Base-by-base conservation (phyloP, 805 yeast genomes). In the Geotrichum ghanense region DNA sequence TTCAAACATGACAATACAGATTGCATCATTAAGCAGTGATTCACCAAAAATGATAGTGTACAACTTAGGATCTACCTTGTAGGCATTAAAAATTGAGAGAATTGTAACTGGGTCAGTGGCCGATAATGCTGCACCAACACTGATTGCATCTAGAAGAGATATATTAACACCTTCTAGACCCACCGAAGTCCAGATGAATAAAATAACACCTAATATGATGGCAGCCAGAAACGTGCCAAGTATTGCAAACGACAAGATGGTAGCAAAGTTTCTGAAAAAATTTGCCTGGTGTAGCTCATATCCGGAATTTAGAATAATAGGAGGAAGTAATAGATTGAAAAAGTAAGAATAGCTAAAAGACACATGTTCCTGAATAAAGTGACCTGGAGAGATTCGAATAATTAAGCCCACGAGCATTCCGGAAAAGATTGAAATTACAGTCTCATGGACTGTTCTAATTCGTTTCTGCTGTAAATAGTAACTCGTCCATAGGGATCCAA, bases 81-180 rank as follows among this genome's bases (percentile, higher is more conserved):
- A 92, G 12, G 97, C 92, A 61, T 90, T 92, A 72, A 92, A 92
- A 50, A 92, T 92, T 12, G 97, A 88, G 55, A 92, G 68, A 58
- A 92, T 90, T 1, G 99, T 92, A 24, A 92, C 97, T 0, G 99
- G 99, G 64, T 92, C 99, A 1, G 99, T 92, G 19, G 99, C 99
- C 2, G 95, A 86, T 41, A 92, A 73, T 0, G 98, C 90, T 2
- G 99, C 98, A 21, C 98, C 99, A 16, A 92, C 95, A 0, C 96
- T 90, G 47, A 92, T 71, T 0, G 97, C 96, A 63, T 90, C 97
- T n/a, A 92, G 95, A 66, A 90, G 88, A 45, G 95, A 90, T 47
- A 92, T 78, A 51, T 79, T 69, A 35, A 92, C 77, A 39, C 90
- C 86, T 59, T 92, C 99, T 19, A 94, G 65, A 1, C 98, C 97